Conservation (phyloP, 2,329 filamentous ascomycete genomes). For the Aaosphaeria pasadenensis region DNA sequence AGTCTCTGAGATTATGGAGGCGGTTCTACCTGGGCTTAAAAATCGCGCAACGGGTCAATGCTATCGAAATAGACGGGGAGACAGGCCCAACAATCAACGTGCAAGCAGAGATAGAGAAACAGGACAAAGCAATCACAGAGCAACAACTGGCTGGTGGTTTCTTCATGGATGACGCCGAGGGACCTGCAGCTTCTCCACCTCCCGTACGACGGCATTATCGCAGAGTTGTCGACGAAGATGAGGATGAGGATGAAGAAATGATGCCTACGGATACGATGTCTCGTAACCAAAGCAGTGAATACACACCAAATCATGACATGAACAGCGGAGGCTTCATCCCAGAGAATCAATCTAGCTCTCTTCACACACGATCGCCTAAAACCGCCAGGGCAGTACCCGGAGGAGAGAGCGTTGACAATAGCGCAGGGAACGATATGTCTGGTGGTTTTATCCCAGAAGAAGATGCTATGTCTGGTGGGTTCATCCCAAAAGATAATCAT, state of each 20-base stretch:
- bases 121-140: conserved; percentile 24
- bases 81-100: conserved; percentile 23
- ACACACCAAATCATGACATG: too few relatives aligned
- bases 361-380: conserved; percentile 6
- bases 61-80: conserved; percentile 37
- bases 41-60: conserved; percentile 71
- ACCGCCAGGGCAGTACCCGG: too few relatives aligned
- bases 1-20: conserved; percentile 57
- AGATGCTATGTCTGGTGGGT: conserved; percentile 8
- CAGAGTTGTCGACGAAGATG: conserved; percentile 4
- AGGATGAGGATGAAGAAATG: conserved; percentile 5
- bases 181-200: conserved; percentile 44
- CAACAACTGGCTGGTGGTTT: conserved; percentile 38
- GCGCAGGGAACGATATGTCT: conserved; percentile 14
- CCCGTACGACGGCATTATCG: conserved; percentile 16
- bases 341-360: background rate
- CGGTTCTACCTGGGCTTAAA: conserved; percentile 61
- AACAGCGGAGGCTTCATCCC: conserved; percentile 2
- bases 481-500: conserved; percentile 5
- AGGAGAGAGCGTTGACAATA: too few relatives aligned
- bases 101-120: conserved; percentile 26
- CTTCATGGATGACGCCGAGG: conserved; percentile 44
- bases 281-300: too few relatives aligned
- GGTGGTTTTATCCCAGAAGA: conserved; percentile 21
- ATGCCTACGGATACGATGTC: too few relatives aligned